These are phyloP conservation scores for Lactarius hengduanensis DNA, from an alignment of 768 basidiomycete species.

Conservation along the genomic window DNA sequence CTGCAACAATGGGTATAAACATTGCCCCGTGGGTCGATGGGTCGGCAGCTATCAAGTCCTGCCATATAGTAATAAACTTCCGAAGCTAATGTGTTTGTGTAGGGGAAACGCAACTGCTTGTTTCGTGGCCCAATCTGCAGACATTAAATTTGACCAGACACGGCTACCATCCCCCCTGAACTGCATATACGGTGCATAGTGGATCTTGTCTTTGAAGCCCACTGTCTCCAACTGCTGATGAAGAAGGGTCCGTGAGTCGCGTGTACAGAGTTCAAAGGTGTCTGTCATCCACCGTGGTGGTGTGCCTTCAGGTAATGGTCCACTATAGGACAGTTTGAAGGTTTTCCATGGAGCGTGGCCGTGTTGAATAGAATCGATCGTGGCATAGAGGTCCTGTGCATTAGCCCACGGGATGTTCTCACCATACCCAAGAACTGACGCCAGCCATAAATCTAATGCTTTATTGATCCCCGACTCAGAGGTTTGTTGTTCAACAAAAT, in stretches of 20 bases:
- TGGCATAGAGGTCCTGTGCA: not conserved
- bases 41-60: too few species aligned
- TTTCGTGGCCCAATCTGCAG: too few species aligned
- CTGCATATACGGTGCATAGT: too few species aligned
- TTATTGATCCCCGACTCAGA: not conserved
- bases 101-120: too few species aligned
- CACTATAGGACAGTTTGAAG: not conserved
- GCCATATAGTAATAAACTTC: too few species aligned
- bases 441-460: not conserved
- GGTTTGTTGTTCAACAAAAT: not conserved
- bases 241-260: not conserved
- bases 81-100: too few species aligned
- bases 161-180: too few species aligned
- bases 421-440: not conserved
- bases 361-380: not conserved
- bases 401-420: not conserved
- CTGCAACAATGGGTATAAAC: too few species aligned
- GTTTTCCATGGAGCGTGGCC: not conserved
- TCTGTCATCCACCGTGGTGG: not conserved
- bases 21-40: too few species aligned
- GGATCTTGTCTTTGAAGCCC: not conserved
- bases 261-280: not conserved
- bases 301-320: not conserved
- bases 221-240: not conserved
- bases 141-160: too few species aligned